Evolutionary conservation across 345 rosid genomes (phyloP).

Genomic region (Lenwebbia sp.): DNA sequence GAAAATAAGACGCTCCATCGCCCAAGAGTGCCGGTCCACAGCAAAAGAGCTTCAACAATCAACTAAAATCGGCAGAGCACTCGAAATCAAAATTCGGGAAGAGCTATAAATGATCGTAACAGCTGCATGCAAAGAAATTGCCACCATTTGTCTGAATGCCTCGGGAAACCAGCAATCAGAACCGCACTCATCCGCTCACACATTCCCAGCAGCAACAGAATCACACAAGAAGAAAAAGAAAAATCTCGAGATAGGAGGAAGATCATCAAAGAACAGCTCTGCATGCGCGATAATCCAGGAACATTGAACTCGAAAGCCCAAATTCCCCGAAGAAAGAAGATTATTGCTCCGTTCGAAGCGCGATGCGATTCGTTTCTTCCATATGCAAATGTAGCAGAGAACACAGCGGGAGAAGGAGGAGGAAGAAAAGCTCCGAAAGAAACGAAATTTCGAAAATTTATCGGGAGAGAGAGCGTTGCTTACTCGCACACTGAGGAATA

Average conservation of each 20-base stretch:
- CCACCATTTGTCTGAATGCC: not conserved
- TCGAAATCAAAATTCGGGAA: not conserved
- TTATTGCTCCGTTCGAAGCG: not conserved
- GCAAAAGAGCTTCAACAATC: not conserved
- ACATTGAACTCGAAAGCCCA: not conserved
- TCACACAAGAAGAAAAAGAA: not conserved
- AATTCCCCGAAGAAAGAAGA: not conserved
- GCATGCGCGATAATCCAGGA: not conserved
- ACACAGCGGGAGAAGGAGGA: not conserved
- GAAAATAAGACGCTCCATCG: not conserved
- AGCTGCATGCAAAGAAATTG: not conserved
- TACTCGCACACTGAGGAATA: not conserved
- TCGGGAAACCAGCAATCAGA: not conserved
- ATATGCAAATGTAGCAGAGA: not conserved
- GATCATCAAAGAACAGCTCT: not conserved
- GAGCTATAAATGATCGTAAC: not conserved
- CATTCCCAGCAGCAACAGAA: not conserved
- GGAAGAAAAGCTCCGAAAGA: not conserved
- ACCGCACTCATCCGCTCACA: not conserved
- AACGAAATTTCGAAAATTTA: not conserved
- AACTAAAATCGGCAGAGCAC: not conserved
- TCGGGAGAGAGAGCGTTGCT: not conserved
- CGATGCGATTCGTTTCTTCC: not conserved
- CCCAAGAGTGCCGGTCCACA: not conserved
- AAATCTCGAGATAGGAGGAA: not conserved